These are phyloP conservation scores for Dispira parvispora DNA, from an alignment of 192 early-diverging fungal genomes.

Conservation along the genomic window DNA sequence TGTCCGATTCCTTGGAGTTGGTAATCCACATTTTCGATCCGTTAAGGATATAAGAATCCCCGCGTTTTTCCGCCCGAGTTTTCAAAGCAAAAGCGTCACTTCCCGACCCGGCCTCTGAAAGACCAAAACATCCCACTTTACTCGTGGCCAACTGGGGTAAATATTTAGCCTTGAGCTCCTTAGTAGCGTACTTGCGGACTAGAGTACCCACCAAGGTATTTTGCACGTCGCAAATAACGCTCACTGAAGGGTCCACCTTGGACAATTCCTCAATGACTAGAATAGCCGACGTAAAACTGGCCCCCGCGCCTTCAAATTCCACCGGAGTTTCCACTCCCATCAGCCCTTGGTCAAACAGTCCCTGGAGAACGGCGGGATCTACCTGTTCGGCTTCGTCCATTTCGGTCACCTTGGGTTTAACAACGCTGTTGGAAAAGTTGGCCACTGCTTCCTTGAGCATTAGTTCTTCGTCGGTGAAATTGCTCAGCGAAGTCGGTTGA, in stretches of 20 bases:
- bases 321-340: conserved; percentile 84
- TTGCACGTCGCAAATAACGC: conserved; percentile 87
- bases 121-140: conserved; percentile 84
- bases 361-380: conserved; percentile 60
- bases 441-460: conserved; percentile 72
- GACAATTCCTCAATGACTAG: conserved; percentile 84
- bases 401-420: conserved; percentile 66
- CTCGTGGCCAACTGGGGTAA: conserved; percentile 66
- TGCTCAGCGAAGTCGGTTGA: conserved; percentile 47
- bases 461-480: conserved; percentile 75
- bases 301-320: conserved; percentile 65
- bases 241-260: conserved; percentile 86
- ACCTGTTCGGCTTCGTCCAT: conserved; percentile 88
- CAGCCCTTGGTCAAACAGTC: conserved; percentile 79
- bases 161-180: conserved; percentile 64
- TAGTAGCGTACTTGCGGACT: conserved; percentile 64
- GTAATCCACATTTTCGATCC: conserved; percentile 90
- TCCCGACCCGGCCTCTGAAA: conserved; percentile 84
- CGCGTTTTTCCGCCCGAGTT: conserved; percentile 70
- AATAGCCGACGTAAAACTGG: conserved; percentile 71
- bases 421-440: conserved; percentile 66
- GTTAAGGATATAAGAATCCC: conserved; percentile 79
- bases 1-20: conserved; percentile 87
- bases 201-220: conserved; percentile 95
- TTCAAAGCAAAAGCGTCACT: conserved; percentile 86